Evolutionary conservation across 208 protist species (phyloP), one percentile per base, ranked within the genome.

Genomic region (Naegleria gruberi): DNA sequence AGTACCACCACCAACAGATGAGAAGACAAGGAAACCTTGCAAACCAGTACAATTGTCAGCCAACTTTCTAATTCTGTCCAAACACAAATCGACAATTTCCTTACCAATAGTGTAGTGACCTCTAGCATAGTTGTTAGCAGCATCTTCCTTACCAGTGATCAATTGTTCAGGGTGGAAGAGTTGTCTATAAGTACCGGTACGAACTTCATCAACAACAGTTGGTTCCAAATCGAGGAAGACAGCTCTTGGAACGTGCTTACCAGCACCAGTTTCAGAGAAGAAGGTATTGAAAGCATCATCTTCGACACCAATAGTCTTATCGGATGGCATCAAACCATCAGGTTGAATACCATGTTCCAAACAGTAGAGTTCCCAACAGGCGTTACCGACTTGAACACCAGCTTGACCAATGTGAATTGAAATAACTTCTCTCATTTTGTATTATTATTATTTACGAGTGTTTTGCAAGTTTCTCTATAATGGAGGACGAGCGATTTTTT

Each of bases 331-430:
- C 4, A 44, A 47, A 77, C 96, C 96, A 91, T 98, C 96, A 42
- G 94, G 94, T 82, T 95, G 92, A 65, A 98, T 97, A 82, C 96
- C 96, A 93, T 98, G 97, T 91, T 98, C 96, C 19, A 97, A 92
- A 93, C 95, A 97, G 91, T 95, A 97, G 12, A 96, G 94, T 92
- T 97, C 94, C 98, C 98, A 99, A 94, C 98, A 99, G 65, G 97
- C 93, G 90, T 99, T 99, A 94, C 98, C 98, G n/a, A 98, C 94
- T 95, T 99, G 98, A 91, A 96, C 94, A 94, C 98, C 98, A 90
- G 97, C 97, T 94, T 99, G 97, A 90, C 98, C 97, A 92, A 98
- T 93, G 93, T 98, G 96, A 92, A 99, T 97, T 87, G 94, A 97
- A 92, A 99, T 97, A 46, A 93, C 90, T 90, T 98, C 96, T 93